Evolutionary conservation across 805 yeast species (phyloP).

Genomic region (Wickerhamiella slavikovae): DNA sequence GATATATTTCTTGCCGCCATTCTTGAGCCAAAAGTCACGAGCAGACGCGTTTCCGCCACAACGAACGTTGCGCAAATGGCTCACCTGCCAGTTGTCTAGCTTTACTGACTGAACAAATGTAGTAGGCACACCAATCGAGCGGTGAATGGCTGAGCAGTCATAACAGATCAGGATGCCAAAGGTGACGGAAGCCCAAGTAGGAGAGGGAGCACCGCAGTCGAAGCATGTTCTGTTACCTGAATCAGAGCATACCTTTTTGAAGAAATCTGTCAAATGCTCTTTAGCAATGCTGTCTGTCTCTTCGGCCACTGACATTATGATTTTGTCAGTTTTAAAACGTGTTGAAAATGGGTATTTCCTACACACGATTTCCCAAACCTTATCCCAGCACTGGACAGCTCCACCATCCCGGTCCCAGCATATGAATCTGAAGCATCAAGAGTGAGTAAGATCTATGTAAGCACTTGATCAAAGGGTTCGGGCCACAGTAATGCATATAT

Average conservation of each 20-base stretch:
- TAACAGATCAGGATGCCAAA: constrained; percentile 83
- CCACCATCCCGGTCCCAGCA: no score
- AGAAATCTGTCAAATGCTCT: constrained; percentile 48
- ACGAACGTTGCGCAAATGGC: constrained; percentile 77
- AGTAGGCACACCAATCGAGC: constrained; percentile 90
- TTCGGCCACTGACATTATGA: background rate
- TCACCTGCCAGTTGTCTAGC: constrained; percentile 85
- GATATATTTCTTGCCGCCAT: constrained; percentile 64
- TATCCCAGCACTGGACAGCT: no score
- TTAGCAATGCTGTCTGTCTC: constrained; percentile 19
- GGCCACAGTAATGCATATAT: no score
- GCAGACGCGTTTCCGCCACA: constrained; percentile 85
- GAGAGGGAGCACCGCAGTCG: constrained; percentile 85
- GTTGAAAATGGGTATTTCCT: no score
- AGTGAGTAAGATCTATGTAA: no score
- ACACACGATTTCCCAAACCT: no score
- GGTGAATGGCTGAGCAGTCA: constrained; percentile 88
- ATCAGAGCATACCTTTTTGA: constrained; percentile 37
- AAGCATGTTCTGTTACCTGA: constrained; percentile 67
- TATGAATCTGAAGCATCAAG: no score
- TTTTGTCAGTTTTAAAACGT: no score
- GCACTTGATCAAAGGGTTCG: no score
- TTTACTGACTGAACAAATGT: constrained; percentile 84
- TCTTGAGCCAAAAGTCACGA: constrained; percentile 59
- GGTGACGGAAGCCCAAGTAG: constrained; percentile 97